Conservation (phyloP, 768 basidiomycete species). For the Panaeolus papilionaceus region DNA sequence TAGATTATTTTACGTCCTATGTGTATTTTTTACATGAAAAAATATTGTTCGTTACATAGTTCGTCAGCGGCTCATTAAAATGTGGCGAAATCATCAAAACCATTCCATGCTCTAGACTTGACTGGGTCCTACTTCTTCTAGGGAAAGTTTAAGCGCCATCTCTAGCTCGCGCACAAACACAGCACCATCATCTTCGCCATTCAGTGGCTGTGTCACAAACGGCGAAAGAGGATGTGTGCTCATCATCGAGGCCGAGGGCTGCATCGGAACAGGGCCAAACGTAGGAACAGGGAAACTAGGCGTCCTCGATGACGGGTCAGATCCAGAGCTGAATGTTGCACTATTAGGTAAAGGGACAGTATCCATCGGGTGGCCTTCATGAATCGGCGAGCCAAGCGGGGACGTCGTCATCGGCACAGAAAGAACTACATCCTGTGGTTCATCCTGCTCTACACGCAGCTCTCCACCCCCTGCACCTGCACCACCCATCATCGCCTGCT, state of each 20-base stretch:
- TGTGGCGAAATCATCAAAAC: no score
- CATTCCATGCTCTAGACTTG: no score
- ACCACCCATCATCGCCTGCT: conserved; percentile 33
- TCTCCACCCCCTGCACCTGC: conserved; percentile 21
- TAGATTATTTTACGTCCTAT: conserved; percentile 7
- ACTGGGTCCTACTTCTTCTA: not conserved
- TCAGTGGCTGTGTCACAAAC: conserved; percentile 8
- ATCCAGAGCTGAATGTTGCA: not conserved
- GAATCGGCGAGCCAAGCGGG: not conserved
- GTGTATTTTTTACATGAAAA: not conserved
- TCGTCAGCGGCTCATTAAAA: not conserved
- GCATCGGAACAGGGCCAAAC: not conserved
- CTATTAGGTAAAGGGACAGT: not conserved
- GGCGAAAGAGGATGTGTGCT: not conserved
- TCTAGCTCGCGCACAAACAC: conserved; percentile 25
- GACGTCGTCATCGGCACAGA: conserved; percentile 1
- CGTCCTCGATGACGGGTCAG: not conserved
- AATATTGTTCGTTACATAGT: not conserved
- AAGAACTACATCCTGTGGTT: not conserved
- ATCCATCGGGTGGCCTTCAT: not conserved
- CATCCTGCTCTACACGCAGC: conserved; percentile 6
- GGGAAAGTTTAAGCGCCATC: not conserved
- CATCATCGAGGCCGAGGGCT: not conserved
- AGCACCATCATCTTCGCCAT: conserved; percentile 23
- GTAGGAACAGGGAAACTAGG: not conserved